phyloP scores from a whole-genome alignment of 768 basidiomycete genomes.

The Xerocomellus dryophilus region DNA sequence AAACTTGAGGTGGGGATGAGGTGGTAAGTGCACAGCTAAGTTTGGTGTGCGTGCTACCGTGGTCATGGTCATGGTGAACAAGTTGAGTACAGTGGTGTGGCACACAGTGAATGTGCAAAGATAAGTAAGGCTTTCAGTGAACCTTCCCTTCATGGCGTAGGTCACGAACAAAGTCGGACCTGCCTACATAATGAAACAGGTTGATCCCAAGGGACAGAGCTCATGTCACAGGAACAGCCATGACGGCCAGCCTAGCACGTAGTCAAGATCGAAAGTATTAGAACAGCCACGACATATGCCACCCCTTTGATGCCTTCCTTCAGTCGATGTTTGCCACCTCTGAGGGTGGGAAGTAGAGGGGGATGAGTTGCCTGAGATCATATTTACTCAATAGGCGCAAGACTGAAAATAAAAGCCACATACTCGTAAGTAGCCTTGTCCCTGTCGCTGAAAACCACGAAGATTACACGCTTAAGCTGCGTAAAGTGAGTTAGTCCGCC shows the following conservation, averaged over 20 bases:
- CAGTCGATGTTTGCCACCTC: background rate
- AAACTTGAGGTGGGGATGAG: too few relatives aligned
- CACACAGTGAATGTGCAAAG: too few relatives aligned
- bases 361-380: conserved; percentile 44
- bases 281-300: background rate
- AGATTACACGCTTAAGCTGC: conserved; percentile 69
- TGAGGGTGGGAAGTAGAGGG: conserved; percentile 57
- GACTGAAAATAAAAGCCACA: conserved; percentile 23
- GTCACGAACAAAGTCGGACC: background rate
- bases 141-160: background rate
- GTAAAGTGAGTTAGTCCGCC: background rate
- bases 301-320: background rate
- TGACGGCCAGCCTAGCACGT: too few relatives aligned
- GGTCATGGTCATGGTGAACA: too few relatives aligned
- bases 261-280: too few relatives aligned
- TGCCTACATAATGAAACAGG: background rate
- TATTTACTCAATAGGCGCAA: background rate
- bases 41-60: too few relatives aligned
- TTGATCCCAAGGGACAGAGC: background rate
- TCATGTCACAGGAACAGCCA: background rate
- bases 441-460: conserved; percentile 65
- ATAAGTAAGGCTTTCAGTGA: background rate
- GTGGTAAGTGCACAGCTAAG: too few relatives aligned
- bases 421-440: conserved; percentile 68
- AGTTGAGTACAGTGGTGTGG: too few relatives aligned